phyloP scores from a whole-genome alignment of 2,329 filamentous ascomycete species.

The Pseudogymnoascus verrucosus region DNA sequence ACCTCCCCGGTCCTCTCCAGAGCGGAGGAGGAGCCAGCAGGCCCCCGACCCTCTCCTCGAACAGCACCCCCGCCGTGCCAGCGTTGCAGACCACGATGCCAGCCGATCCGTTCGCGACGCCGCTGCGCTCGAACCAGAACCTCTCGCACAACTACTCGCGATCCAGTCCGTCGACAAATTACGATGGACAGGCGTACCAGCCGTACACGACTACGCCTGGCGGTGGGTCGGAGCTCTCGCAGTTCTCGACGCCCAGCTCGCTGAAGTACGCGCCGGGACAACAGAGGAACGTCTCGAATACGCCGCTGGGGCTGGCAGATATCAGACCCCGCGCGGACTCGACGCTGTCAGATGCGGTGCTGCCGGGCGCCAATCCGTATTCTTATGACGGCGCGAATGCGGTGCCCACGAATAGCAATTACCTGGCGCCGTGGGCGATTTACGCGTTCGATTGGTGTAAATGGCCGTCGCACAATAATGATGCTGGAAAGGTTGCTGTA shows the following conservation, averaged over 20 bases:
- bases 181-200: slow-evolving; percentile 45
- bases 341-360: slow-evolving; percentile 59
- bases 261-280: slow-evolving; percentile 48
- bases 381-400: slow-evolving; percentile 60
- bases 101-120: slow-evolving; percentile 51
- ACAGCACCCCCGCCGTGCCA: slow-evolving; percentile 51
- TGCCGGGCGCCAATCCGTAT: slow-evolving; percentile 47
- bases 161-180: slow-evolving; percentile 65
- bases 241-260: slow-evolving; percentile 53
- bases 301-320: slow-evolving; percentile 82
- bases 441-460: slow-evolving; percentile 99
- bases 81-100: slow-evolving; percentile 44
- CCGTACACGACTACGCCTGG: slow-evolving; percentile 59
- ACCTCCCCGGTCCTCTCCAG: slow-evolving; percentile 54
- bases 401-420: slow-evolving; percentile 74
- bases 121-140: slow-evolving; percentile 57
- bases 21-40: slow-evolving; percentile 39
- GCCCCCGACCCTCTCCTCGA: slow-evolving; percentile 43
- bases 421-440: slow-evolving; percentile 86
- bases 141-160: slow-evolving; percentile 71
- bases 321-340: slow-evolving; percentile 84
- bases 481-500: slow-evolving; percentile 85
- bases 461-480: slow-evolving; percentile 74
- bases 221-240: slow-evolving; percentile 42
- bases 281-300: slow-evolving; percentile 65